phyloP scores from a whole-genome alignment of 768 basidiomycete species.

The Leccinum longicurvipes region DNA sequence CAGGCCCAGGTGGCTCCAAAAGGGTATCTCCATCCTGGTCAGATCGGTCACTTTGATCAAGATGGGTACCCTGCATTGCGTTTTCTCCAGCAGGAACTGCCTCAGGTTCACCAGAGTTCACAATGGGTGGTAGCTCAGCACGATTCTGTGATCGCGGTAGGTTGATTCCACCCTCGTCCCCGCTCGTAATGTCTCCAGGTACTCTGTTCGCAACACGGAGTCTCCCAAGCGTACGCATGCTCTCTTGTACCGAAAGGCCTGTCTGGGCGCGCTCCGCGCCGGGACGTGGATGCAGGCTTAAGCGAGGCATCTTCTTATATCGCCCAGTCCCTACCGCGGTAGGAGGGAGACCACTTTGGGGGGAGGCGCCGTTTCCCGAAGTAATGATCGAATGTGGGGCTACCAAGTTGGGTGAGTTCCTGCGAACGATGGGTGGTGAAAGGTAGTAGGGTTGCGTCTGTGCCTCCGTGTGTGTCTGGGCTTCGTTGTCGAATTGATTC shows the following conservation, averaged over 20 bases:
- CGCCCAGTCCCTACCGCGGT: not conserved
- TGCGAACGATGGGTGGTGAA: slow-evolving; percentile 21
- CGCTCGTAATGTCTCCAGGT: slow-evolving; percentile 43
- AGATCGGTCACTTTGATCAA: not conserved
- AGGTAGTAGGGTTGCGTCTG: slow-evolving; percentile 23
- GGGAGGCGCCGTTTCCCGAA: not conserved
- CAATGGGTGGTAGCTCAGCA: not conserved
- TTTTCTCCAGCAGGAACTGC: not conserved
- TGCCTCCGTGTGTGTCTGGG: slow-evolving; percentile 4
- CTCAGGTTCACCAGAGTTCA: slow-evolving; percentile 1
- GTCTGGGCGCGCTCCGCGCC: slow-evolving; percentile 14
- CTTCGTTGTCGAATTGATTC: slow-evolving; percentile 2
- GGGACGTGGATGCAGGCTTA: slow-evolving; percentile 9
- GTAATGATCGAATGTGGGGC: slow-evolving; percentile 15
- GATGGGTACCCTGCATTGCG: not conserved
- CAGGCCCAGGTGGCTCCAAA: slow-evolving; percentile 21
- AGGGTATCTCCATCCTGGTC: slow-evolving; percentile 1
- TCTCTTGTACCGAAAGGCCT: slow-evolving; percentile 28
- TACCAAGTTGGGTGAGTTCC: slow-evolving; percentile 14
- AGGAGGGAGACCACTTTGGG: not conserved
- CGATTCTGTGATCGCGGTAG: not conserved
- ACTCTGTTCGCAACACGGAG: slow-evolving; percentile 48
- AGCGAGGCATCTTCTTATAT: not conserved
- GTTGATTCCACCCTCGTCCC: slow-evolving; percentile 29
- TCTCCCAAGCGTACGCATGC: slow-evolving; percentile 38